Evolutionary conservation across 2,329 filamentous ascomycete genomes (phyloP).

Genomic region (Amesomyces nigricolor): DNA sequence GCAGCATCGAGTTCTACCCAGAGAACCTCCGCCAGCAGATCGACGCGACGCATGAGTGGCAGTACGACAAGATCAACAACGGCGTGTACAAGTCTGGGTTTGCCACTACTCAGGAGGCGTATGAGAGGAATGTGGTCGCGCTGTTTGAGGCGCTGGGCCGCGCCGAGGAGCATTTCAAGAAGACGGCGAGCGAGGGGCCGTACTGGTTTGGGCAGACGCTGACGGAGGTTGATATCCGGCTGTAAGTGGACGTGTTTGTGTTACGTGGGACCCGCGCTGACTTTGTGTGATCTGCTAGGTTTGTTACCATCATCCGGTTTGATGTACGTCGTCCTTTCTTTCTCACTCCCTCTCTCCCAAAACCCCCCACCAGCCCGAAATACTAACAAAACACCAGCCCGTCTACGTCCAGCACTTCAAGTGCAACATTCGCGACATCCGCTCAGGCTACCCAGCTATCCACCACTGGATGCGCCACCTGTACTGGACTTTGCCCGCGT

Average conservation of each 20-base stretch:
- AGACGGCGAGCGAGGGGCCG: conserved; percentile 41
- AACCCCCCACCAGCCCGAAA: not conserved
- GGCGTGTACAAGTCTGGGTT: conserved; percentile 75
- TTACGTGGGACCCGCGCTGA: not conserved
- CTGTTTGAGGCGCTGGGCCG: conserved; percentile 75
- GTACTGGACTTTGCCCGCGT: conserved; percentile 79
- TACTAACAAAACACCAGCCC: conserved; percentile 32
- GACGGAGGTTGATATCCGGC: conserved; percentile 76
- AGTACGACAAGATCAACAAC: conserved; percentile 68
- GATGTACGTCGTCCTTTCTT: conserved; percentile 41
- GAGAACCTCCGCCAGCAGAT: conserved; percentile 58
- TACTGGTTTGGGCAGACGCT: conserved; percentile 71
- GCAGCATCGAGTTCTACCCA: conserved; percentile 63
- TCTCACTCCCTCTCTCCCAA: conserved; percentile 18
- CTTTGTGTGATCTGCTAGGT: conserved; percentile 35
- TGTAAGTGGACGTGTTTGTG: conserved; percentile 40
- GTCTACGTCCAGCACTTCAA: conserved; percentile 87
- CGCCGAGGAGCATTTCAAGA: conserved; percentile 63
- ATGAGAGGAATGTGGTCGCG: conserved; percentile 63
- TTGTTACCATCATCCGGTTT: conserved; percentile 66
- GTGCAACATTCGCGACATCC: conserved; percentile 80
- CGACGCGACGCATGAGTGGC: conserved; percentile 74
- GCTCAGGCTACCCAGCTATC: conserved; percentile 73
- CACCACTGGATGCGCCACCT: conserved; percentile 77
- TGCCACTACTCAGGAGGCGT: conserved; percentile 75